Percentiles rank a stretch among this genome's conserved stretches.
Evolutionary conservation across 2,329 filamentous ascomycete genomes (phyloP).

Genomic region (Hypoxylon sp.): DNA sequence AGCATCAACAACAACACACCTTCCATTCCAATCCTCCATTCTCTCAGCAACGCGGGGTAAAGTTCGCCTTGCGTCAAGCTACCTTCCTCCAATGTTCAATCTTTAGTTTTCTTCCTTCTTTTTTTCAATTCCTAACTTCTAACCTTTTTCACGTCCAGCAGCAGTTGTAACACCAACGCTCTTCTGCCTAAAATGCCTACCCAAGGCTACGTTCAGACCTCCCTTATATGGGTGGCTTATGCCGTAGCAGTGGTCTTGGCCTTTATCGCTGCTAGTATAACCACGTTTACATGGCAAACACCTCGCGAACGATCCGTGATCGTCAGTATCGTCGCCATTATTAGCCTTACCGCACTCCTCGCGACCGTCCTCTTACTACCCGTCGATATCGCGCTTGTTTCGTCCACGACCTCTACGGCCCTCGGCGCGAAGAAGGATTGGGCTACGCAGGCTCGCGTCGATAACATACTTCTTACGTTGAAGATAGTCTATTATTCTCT

Average conservation of each 20-base stretch:
- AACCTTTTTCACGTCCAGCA: conserved; percentile 7
- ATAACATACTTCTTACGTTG: conserved; percentile 80
- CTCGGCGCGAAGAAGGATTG: conserved; percentile 90
- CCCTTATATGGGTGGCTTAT: conserved; percentile 95
- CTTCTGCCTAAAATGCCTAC: conserved; percentile 39
- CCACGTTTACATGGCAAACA: conserved; percentile 91
- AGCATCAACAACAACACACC: conserved; percentile 26
- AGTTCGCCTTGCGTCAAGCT: conserved; percentile 17
- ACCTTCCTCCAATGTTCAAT: not conserved
- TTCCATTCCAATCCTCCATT: conserved; percentile 26
- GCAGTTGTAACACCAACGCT: not conserved
- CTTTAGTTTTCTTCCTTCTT: conserved; percentile 1
- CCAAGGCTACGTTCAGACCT: conserved; percentile 78
- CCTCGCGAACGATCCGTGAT: conserved; percentile 84
- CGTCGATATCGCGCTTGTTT: conserved; percentile 94
- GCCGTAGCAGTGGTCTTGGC: conserved; percentile 81
- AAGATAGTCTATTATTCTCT: conserved; percentile 91
- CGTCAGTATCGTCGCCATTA: conserved; percentile 84
- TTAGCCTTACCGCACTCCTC: conserved; percentile 86
- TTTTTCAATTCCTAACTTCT: conserved; percentile 13
- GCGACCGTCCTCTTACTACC: conserved; percentile 92
- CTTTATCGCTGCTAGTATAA: conserved; percentile 79
- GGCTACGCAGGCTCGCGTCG: conserved; percentile 84
- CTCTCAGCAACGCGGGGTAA: conserved; percentile 30
- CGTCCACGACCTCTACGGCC: conserved; percentile 79